A percentile compares a stretch with the other conserved stretches of the same genome.
These are phyloP conservation scores for Biscogniauxia sp. DNA, from an alignment of 2,329 filamentous ascomycete genomes.

Conservation along the genomic window DNA sequence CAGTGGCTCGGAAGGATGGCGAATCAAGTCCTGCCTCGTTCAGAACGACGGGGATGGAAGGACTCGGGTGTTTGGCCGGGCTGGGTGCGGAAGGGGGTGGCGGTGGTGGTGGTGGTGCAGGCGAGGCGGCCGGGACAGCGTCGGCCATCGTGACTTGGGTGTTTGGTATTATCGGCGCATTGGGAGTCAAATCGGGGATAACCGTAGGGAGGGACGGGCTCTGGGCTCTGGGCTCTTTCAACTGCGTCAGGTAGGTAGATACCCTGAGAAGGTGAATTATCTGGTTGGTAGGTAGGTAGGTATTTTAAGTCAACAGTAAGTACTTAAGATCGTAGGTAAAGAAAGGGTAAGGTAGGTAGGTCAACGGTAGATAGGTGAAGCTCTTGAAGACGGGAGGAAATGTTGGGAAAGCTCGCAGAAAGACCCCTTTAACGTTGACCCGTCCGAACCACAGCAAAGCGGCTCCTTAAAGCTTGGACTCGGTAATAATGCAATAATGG, in stretches of 20 bases:
- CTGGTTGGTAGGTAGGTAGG: background rate
- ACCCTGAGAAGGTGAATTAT: background rate
- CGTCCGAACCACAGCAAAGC: background rate
- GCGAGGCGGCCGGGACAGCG: slow-evolving; percentile 18
- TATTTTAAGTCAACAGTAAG: background rate
- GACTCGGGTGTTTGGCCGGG: slow-evolving; percentile 30
- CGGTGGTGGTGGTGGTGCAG: slow-evolving; percentile 7
- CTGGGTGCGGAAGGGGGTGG: slow-evolving; percentile 7
- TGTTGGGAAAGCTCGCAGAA: background rate
- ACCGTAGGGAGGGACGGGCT: background rate
- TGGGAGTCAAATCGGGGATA: background rate
- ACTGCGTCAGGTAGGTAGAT: background rate
- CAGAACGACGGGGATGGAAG: slow-evolving; percentile 71
- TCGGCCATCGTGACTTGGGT: slow-evolving; percentile 24
- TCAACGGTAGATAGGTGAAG: no score
- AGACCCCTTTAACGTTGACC: background rate
- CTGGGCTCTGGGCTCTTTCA: no score
- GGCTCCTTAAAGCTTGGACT: background rate
- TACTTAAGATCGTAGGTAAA: background rate
- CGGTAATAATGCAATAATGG: background rate
- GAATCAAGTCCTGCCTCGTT: slow-evolving; percentile 97
- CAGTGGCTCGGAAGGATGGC: slow-evolving; percentile 86
- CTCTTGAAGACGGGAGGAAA: background rate
- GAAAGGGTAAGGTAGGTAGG: no score
- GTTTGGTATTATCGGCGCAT: background rate